Conservation (phyloP, 495 filamentous ascomycete species). For the Neurospora sp. region DNA sequence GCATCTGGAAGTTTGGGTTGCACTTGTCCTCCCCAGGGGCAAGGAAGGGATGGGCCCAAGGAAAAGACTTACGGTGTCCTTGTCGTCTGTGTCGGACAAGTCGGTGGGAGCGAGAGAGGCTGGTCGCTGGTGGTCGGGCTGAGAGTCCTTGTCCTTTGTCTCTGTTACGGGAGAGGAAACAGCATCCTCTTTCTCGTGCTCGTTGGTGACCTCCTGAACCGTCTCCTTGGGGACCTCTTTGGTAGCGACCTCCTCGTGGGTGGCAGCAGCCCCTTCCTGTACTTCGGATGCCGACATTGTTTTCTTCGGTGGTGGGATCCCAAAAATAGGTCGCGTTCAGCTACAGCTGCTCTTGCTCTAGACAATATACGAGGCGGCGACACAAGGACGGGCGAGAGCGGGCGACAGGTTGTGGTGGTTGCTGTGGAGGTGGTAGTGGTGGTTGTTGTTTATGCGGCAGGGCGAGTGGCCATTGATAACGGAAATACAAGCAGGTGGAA, state of each 20-base stretch:
- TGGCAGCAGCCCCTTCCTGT: background rate
- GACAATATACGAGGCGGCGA: background rate
- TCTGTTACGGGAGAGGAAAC: background rate
- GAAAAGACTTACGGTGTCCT: background rate
- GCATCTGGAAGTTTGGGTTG: background rate
- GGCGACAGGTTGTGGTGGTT: background rate
- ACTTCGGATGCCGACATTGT: background rate
- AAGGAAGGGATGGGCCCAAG: background rate
- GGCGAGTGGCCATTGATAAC: background rate
- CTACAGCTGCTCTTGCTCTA: background rate
- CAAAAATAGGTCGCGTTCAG: background rate
- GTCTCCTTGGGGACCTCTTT: background rate
- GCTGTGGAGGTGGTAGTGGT: background rate
- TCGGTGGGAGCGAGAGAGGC: background rate
- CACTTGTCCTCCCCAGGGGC: background rate
- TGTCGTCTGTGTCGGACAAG: background rate
- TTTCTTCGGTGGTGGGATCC: background rate
- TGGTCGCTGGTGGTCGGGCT: background rate
- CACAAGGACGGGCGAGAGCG: background rate
- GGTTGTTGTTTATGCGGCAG: background rate
- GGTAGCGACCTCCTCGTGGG: background rate
- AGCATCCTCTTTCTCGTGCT: background rate
- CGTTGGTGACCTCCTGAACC: background rate
- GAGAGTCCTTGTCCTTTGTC: background rate
- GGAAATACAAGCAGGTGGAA: background rate